Evolutionary conservation across 495 filamentous ascomycete genomes (phyloP).

Genomic region (Friedmanniomyces simplex): DNA sequence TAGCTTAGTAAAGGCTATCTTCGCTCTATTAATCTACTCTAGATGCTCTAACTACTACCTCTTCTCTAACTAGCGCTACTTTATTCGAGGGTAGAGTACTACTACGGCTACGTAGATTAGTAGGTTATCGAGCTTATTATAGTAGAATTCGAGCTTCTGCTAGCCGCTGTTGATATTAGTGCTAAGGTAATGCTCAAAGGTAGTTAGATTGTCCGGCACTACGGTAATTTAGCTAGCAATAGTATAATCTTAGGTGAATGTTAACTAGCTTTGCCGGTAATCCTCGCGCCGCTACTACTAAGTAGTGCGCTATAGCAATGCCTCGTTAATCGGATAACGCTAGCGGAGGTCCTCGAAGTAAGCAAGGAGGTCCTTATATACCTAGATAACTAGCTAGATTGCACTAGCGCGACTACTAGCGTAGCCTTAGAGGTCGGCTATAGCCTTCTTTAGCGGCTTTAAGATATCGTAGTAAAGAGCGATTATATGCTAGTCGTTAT

Average conservation of each 20-base stretch:
- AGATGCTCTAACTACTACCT: neutral
- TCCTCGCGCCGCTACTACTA: neutral
- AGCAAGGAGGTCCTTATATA: too few species aligned
- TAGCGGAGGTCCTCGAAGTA: neutral
- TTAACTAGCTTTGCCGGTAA: neutral
- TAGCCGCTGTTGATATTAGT: slow-evolving; percentile 9
- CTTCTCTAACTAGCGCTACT: slow-evolving; percentile 2
- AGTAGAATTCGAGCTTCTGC: slow-evolving; percentile 10
- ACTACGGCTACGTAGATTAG: slow-evolving; percentile 2
- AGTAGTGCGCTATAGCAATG: neutral
- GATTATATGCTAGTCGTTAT: slow-evolving; percentile 8
- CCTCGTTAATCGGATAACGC: slow-evolving; percentile 1
- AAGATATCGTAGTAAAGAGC: slow-evolving; percentile 4
- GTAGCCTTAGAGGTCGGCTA: slow-evolving; percentile 9
- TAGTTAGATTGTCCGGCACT: neutral
- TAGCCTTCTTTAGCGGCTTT: slow-evolving; percentile 6
- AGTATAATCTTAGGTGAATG: neutral
- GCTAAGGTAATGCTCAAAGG: slow-evolving; percentile 3
- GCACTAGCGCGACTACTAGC: neutral
- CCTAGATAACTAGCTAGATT: neutral
- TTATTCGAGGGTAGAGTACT: slow-evolving; percentile 3
- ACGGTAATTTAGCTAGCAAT: neutral
- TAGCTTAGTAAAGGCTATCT: neutral
- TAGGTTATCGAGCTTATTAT: neutral
- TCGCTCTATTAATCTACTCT: slow-evolving; percentile 1